Percentiles rank a stretch among this genome's conserved stretches.
Conservation (phyloP, 192 early-diverging fungal species). For the Linnemannia zychae region DNA sequence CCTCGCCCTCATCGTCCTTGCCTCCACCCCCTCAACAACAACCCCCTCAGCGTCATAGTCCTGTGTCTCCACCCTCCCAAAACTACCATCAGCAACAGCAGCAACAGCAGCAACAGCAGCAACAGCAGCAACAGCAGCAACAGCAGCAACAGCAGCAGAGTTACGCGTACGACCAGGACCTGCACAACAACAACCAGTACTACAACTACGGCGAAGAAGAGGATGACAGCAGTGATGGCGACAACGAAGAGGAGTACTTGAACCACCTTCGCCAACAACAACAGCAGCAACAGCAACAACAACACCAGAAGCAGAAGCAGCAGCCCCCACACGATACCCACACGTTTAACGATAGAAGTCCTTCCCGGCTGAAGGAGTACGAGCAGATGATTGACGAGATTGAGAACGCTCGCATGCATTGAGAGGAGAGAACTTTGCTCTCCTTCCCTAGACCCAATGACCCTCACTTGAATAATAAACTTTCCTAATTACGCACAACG, state of each 20-base stretch:
- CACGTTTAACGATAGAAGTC: constrained; percentile 38
- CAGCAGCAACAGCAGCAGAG: constrained; percentile 22
- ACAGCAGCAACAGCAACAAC: constrained; percentile 18
- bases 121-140: constrained; percentile 21
- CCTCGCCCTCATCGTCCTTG: neutral
- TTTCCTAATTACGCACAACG: too few species aligned
- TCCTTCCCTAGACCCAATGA: neutral
- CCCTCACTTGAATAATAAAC: neutral
- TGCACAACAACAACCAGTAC: constrained; percentile 16
- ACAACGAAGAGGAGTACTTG: constrained; percentile 45
- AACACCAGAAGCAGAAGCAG: constrained; percentile 15
- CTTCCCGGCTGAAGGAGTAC: constrained; percentile 35
- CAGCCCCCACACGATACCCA: constrained; percentile 42
- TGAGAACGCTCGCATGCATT: constrained; percentile 34
- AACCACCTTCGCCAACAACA: constrained; percentile 28
- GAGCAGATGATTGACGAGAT: constrained; percentile 56
- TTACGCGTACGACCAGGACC: constrained; percentile 19
- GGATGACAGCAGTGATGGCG: constrained; percentile 28
- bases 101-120: constrained; percentile 6
- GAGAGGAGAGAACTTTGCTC: neutral
- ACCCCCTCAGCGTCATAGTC: neutral
- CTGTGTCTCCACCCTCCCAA: neutral
- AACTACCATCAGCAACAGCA: constrained; percentile 15
- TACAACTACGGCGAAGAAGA: constrained; percentile 32
- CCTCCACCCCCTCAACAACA: constrained; percentile 6